Evolutionary conservation across 768 basidiomycete species (phyloP).

Genomic region (Naematelia encephala): DNA sequence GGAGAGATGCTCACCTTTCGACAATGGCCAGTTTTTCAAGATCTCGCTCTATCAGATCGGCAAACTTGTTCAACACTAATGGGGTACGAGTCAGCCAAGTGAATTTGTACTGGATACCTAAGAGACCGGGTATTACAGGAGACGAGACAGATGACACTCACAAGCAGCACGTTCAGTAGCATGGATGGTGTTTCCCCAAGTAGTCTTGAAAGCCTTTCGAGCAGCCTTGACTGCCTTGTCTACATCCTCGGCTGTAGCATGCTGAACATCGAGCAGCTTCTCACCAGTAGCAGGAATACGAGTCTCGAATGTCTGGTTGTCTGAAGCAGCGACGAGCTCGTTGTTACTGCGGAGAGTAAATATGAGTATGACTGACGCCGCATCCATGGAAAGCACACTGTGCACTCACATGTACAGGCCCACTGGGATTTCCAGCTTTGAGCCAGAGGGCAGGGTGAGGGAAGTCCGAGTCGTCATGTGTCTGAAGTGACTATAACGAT

Average conservation of each 20-base stretch:
- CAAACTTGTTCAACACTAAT: slow-evolving; percentile 67
- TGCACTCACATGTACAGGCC: not conserved
- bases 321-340: slow-evolving; percentile 13
- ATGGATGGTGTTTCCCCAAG: slow-evolving; percentile 50
- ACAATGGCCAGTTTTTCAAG: slow-evolving; percentile 66
- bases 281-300: slow-evolving; percentile 62
- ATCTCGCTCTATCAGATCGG: slow-evolving; percentile 63
- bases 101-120: too few species aligned
- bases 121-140: too few species aligned
- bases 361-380: not conserved
- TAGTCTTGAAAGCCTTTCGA: slow-evolving; percentile 51
- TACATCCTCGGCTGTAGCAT: slow-evolving; percentile 67
- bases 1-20: slow-evolving; percentile 54
- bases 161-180: slow-evolving; percentile 44
- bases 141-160: slow-evolving; percentile 10
- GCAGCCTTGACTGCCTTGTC: slow-evolving; percentile 63
- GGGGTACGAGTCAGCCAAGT: too few species aligned
- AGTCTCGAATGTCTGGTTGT: slow-evolving; percentile 45
- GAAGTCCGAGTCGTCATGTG: not conserved
- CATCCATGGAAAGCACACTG: too few species aligned
- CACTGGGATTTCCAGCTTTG: not conserved
- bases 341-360: slow-evolving; percentile 13
- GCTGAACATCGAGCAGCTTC: slow-evolving; percentile 53
- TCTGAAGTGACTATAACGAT: not conserved
- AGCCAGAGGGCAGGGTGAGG: not conserved